A percentile compares a stretch with the other conserved stretches of the same genome.
phyloP scores from a whole-genome alignment of 305 asterid species.

The Solanum hybrid region DNA sequence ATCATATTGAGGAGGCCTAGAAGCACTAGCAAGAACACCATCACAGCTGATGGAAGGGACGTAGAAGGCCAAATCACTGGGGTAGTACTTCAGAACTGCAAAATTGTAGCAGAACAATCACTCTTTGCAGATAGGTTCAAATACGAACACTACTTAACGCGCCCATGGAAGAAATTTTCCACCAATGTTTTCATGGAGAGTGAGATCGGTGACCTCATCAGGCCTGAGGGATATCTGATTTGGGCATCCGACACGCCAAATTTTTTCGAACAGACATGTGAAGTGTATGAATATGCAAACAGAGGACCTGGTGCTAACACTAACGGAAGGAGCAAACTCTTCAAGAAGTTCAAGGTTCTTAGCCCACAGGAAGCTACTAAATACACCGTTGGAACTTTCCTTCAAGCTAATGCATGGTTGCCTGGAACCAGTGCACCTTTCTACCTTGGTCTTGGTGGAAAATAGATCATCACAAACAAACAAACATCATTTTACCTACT shows the following conservation, averaged over 20 bases:
- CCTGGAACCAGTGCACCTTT: slow-evolving; percentile 33
- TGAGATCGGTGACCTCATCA: slow-evolving; percentile 48
- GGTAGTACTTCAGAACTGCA: slow-evolving; percentile 58
- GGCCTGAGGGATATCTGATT: slow-evolving; percentile 37
- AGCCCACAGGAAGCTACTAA: slow-evolving; percentile 23
- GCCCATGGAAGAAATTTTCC: slow-evolving; percentile 47
- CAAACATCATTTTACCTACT: neutral
- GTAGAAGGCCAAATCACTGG: slow-evolving; percentile 23
- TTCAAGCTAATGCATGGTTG: slow-evolving; percentile 37
- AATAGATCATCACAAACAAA: neutral
- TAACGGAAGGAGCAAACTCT: slow-evolving; percentile 18
- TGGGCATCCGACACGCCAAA: slow-evolving; percentile 11
- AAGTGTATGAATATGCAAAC: slow-evolving; percentile 38
- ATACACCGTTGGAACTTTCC: slow-evolving; percentile 28
- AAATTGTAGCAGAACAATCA: slow-evolving; percentile 37
- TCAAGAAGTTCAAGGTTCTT: slow-evolving; percentile 30
- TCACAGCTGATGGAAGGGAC: slow-evolving; percentile 65
- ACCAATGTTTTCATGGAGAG: slow-evolving; percentile 43
- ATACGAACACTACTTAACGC: slow-evolving; percentile 28
- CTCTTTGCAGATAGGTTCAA: slow-evolving; percentile 22
- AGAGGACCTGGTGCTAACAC: slow-evolving; percentile 46
- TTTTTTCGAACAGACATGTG: slow-evolving; percentile 24
- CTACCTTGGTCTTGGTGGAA: slow-evolving; percentile 23
- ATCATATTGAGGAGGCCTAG: slow-evolving; percentile 44
- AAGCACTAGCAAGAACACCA: slow-evolving; percentile 26